Base-by-base conservation (phyloP, 1,139 yeast species). In the Scheffersomyces quercinus region DNA sequence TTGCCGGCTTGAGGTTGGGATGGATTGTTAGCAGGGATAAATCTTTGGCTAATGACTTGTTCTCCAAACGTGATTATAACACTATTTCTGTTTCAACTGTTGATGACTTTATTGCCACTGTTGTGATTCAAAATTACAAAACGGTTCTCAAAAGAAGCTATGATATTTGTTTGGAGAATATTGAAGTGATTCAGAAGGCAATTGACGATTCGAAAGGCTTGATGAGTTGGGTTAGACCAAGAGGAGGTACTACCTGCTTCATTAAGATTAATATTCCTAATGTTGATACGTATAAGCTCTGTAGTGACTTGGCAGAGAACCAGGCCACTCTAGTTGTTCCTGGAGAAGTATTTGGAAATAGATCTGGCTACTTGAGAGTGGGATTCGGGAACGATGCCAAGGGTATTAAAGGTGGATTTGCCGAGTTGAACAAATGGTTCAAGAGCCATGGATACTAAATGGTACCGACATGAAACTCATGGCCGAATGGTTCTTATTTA, bases 1-100 rank as follows among this genome's bases (percentile, higher is more conserved):
- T 78, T 43, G 84, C 85, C 5, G 84, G 84, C 2, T 57, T 79
- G 28, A 62, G 85, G 38, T 44, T 79, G 29, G 84, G 85, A 5
- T 80, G 85, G 84, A 59, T 79, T 10, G 75, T 69, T 2, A 54
- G 76, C 7, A 60, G 62, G 30, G 66, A 74, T 50, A 47, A 49
- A 20, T 40, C 43, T 0, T 52, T 76, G 10, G 44, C 73, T 14
- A 49, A 58, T 4, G 69, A 63, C 35, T 64, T 77, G 28, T 59
- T 64, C 38, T 59, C 67, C 11, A 70, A 75, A 45, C 63, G 85
- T 46, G 83, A 80, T 54, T 80, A 75, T 56, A 78, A 74, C 51
- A 79, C 77, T 6, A 79, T 80, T 40, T 71, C 79, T 1, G 73
- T 80, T 9, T 72, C 80, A 14, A 58, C 65, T 50, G 49, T 78